These are phyloP conservation scores for Mycena rosella DNA, from an alignment of 768 basidiomycete species.

Conservation along the genomic window DNA sequence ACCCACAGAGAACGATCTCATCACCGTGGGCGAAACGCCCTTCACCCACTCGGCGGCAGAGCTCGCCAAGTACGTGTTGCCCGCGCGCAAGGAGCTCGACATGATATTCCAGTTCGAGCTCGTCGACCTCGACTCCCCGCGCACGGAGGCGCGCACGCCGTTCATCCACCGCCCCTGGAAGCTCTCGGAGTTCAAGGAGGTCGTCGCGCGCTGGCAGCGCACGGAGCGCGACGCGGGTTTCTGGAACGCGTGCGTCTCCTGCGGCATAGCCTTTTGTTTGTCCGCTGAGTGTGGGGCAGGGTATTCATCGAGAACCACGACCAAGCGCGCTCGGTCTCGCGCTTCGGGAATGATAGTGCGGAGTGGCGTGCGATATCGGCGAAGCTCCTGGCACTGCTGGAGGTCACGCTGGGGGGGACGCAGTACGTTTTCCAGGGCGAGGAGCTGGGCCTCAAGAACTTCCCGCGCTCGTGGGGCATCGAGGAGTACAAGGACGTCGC, in stretches of 20 bases:
- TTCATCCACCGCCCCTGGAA: constrained; percentile 63
- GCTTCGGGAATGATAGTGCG: constrained; percentile 73
- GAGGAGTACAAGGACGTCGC: constrained; percentile 83
- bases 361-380: constrained; percentile 70
- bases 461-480: constrained; percentile 72
- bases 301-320: constrained; percentile 81
- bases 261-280: not conserved
- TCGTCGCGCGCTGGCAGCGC: constrained; percentile 67
- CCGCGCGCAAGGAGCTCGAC: constrained; percentile 70
- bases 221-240: constrained; percentile 70
- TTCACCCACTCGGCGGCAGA: constrained; percentile 65
- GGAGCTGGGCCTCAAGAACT: constrained; percentile 77
- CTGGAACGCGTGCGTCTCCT: constrained; percentile 70
- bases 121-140: constrained; percentile 68
- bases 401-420: constrained; percentile 74
- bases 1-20: constrained; percentile 63
- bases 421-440: constrained; percentile 83
- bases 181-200: constrained; percentile 63
- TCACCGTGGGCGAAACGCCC: constrained; percentile 76
- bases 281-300: constrained; percentile 44
- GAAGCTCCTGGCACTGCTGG: constrained; percentile 74
- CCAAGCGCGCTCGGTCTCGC: constrained; percentile 71
- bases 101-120: constrained; percentile 77
- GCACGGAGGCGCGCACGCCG: constrained; percentile 49
- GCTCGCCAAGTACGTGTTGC: constrained; percentile 69